Evolutionary conservation across 1,284 basidiomycete species (phyloP).

Genomic region (Rhodotorula sp.): DNA sequence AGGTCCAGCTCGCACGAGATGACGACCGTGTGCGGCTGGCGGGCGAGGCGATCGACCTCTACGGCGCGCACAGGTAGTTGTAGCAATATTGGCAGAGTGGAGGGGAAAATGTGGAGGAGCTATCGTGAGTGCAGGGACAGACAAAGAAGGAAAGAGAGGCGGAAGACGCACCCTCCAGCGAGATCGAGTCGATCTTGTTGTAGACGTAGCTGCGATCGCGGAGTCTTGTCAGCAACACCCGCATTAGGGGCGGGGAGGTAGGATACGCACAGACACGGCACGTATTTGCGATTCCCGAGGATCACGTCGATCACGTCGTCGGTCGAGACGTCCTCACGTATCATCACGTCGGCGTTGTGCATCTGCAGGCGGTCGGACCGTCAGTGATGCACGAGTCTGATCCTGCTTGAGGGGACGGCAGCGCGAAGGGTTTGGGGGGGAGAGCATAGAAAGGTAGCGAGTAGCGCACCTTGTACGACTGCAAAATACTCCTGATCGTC

Average conservation of each 20-base stretch:
- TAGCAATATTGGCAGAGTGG: neutral
- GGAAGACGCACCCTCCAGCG: slow-evolving; percentile 61
- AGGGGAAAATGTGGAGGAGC: neutral
- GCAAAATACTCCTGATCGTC: slow-evolving; percentile 66
- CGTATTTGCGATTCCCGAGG: slow-evolving; percentile 87
- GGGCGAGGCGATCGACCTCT: slow-evolving; percentile 83
- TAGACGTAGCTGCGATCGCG: slow-evolving; percentile 50
- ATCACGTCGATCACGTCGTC: slow-evolving; percentile 98
- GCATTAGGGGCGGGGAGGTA: neutral
- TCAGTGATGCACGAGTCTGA: too few species aligned
- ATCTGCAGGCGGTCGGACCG: slow-evolving; percentile 54
- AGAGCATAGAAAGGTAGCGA: too few species aligned
- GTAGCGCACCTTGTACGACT: slow-evolving; percentile 34
- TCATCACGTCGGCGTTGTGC: slow-evolving; percentile 96
- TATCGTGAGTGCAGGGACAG: neutral
- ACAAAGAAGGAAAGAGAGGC: neutral
- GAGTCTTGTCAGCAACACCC: too few species aligned
- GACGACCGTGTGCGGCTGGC: slow-evolving; percentile 81
- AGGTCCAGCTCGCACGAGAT: slow-evolving; percentile 92
- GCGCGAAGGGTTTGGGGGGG: too few species aligned
- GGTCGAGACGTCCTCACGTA: slow-evolving; percentile 90
- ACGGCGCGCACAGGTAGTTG: neutral
- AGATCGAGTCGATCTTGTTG: slow-evolving; percentile 81
- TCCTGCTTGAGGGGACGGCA: too few species aligned
- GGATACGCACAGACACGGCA: slow-evolving; percentile 68